Base-by-base conservation (phyloP, 306 rosid species). In the Ochetophila trinervis region DNA sequence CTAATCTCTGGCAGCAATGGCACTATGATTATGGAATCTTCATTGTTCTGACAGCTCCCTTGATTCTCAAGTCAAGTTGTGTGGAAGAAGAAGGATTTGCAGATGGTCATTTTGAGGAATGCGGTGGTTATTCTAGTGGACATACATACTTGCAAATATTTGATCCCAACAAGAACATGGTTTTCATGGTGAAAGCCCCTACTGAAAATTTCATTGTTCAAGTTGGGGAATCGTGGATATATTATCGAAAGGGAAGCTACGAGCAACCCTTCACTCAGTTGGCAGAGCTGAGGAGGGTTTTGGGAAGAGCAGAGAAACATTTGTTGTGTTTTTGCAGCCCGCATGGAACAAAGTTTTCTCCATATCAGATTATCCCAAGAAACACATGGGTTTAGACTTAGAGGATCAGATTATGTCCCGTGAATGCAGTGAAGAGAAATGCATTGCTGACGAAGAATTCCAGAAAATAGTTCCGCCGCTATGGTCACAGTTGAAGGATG, bases 1-100 rank as follows among this genome's bases (percentile, higher is more conserved):
- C 79, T 1, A 70, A 80, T 81, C 76, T 84, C 55, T 89, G 99
- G 99, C 96, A 93, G 80, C 94, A 87, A 35, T 90, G 99, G 99
- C 97, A 90, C 79, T 93, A 81, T 66, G 88, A 80, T 81, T 87
- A 80, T 73, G 97, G 99, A 59, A 87, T 93, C 60, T 89, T 93
- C 83, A 87, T 97, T 47, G 81, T 84, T 63, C 69, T 93, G 19
- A 86, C 96, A 44, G 66, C 86, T 73, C 97, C 97, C 4, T 34
- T 72, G 63, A 87, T 87, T 83, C 67, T 77, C 27, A 53, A 35
- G 51, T 78, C 78, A 13, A 50, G 60, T 76, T 53, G 35, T 78
- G 58, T 55, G 0, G 72, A 74, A 22, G 22, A 60, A 22, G 61
- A 61, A 45, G 49, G 50, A 49, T 14, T 24, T 17, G 34, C 8